Percentiles rank a stretch among this genome's conserved stretches.
These are phyloP conservation scores for Funneliformis caledonium DNA, from an alignment of 371 early-diverging fungal genomes.

Conservation along the genomic window DNA sequence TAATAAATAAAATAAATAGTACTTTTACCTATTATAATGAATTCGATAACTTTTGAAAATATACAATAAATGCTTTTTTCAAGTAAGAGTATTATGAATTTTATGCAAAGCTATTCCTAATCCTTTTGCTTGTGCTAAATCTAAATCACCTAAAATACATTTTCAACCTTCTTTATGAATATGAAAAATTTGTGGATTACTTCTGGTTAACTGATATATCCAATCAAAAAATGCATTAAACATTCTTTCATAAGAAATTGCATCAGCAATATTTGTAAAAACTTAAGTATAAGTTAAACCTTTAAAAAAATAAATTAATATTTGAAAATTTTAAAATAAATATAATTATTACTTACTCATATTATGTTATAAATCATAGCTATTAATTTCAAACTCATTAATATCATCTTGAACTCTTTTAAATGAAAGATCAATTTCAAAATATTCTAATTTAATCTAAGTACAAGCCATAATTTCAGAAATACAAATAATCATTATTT, in stretches of 20 bases:
- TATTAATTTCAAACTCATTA: conserved; percentile 8
- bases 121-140: background rate
- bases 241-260: background rate
- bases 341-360: background rate
- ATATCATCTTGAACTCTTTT: conserved; percentile 1
- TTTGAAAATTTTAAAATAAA: background rate
- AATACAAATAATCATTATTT: conserved; percentile 9
- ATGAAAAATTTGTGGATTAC: background rate
- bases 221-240: background rate
- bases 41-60: background rate
- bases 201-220: background rate
- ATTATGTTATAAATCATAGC: background rate
- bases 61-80: background rate
- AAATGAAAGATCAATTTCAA: conserved; percentile 11
- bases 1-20: background rate
- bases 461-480: background rate
- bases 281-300: background rate
- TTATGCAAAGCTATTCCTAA: background rate
- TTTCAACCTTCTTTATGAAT: background rate
- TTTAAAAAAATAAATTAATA: background rate
- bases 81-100: background rate
- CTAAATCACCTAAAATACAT: background rate
- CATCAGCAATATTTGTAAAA: background rate
- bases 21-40: background rate
- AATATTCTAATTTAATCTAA: background rate